Conservation (phyloP, 495 filamentous ascomycete genomes). For the Penicillium dipodomyicola region DNA sequence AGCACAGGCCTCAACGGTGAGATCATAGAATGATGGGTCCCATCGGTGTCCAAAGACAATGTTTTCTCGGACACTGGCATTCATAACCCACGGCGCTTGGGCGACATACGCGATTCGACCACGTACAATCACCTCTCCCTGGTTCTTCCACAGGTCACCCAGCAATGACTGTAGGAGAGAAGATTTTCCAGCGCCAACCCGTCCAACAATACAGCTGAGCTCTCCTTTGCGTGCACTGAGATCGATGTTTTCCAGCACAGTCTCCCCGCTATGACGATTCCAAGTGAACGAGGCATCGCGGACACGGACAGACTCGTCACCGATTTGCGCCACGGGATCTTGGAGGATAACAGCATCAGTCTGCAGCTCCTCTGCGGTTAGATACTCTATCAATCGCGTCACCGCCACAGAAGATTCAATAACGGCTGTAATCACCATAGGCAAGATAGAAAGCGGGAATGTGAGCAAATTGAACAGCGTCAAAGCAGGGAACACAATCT, state of each 20-base stretch:
- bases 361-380: slow-evolving; percentile 88
- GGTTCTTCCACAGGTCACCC: slow-evolving; percentile 86
- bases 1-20: slow-evolving; percentile 91
- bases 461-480: slow-evolving; percentile 91
- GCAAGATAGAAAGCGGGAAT: slow-evolving; percentile 90
- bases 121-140: slow-evolving; percentile 78
- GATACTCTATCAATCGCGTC: slow-evolving; percentile 77
- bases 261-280: slow-evolving; percentile 69
- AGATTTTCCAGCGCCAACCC: slow-evolving; percentile 92
- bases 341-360: slow-evolving; percentile 71
- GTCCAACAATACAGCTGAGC: slow-evolving; percentile 88
- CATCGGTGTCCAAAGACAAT: slow-evolving; percentile 96
- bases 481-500: slow-evolving; percentile 93
- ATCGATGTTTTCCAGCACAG: slow-evolving; percentile 72
- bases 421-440: slow-evolving; percentile 96
- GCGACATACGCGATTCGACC: slow-evolving; percentile 87
- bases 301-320: slow-evolving; percentile 82
- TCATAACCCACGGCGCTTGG: slow-evolving; percentile 96
- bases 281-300: slow-evolving; percentile 90
- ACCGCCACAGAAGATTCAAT: slow-evolving; percentile 96
- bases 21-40: slow-evolving; percentile 92
- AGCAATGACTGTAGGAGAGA: slow-evolving; percentile 83
- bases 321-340: slow-evolving; percentile 63
- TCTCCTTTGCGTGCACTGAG: slow-evolving; percentile 88
- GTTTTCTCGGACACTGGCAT: slow-evolving; percentile 93